Evolutionary conservation across 2,329 filamentous ascomycete species (phyloP), one percentile per base, ranked within the genome.

Genomic region (Fusarium brachygibbosum): DNA sequence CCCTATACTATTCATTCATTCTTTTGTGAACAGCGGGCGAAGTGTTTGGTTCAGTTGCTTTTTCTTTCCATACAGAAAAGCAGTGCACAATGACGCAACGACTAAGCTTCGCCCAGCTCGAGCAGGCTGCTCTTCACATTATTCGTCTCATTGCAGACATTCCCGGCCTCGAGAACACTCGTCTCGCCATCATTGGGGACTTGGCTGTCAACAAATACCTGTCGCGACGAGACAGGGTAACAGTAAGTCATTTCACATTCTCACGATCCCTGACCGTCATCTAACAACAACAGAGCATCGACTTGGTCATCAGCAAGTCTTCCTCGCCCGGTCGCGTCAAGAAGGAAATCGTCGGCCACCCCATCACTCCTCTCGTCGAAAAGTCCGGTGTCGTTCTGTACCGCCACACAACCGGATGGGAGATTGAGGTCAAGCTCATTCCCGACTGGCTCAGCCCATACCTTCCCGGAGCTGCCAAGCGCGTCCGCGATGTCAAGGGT

Each of bases 101-200:
- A 63, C 66, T 73, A 58, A 75, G 61, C 59, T 74, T 76, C 65
- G 71, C 70, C 64, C 73, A 76, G 68, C 41, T 91, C 87, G 32
- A 97, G 84, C 3, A 98, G 86, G 75, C 94, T 90, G 74, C 91
- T 90, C 80, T 98, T 93, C 14, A 98, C 93, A 78, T 95, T 92
- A 58, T 94, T 91, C 6, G 94, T 96, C 80, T 98, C 93, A 84
- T 98, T 93, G 60, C 69, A 32, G 70, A 75, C 55, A 75, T 63
- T 51, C 70, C 68, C 16, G 74, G 74, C 9, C 37, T 76, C 25
- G 74, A 76, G 51, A 75, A 74, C 59, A 76, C 74, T 42, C 64
- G 61, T n/a, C 63, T 76, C 19, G 74, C 72, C n/a, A 63, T 76
- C 19, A 63, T 73, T 42, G 74, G 74, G 7, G 74, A 76, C 42